Conservation (phyloP, 164 flowering plant genomes). For the Stephania cephalantha region DNA sequence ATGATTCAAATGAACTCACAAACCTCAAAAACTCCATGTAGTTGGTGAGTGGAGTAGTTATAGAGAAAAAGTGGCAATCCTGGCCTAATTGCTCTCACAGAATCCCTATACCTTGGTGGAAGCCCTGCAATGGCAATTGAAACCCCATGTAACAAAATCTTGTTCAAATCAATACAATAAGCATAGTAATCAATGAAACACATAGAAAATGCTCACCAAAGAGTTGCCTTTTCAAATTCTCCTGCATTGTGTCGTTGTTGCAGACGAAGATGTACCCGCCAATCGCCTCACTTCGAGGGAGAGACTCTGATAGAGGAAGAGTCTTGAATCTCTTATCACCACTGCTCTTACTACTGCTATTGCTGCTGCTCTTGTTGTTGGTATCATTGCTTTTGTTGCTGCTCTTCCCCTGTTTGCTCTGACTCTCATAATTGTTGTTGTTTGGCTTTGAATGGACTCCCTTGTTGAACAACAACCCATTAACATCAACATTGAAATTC, state of each 20-base stretch:
- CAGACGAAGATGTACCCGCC: slow-evolving; percentile 97
- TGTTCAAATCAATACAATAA: background rate
- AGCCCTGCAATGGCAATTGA: slow-evolving; percentile 38
- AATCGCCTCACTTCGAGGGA: slow-evolving; percentile 74
- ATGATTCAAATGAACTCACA: slow-evolving; percentile 5
- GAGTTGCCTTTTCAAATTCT: slow-evolving; percentile 81
- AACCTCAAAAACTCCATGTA: slow-evolving; percentile 96
- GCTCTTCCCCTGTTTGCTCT: slow-evolving; percentile 43
- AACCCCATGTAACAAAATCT: background rate
- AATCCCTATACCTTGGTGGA: slow-evolving; percentile 90
- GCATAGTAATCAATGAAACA: background rate
- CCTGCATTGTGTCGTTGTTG: slow-evolving; percentile 95
- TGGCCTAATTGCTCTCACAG: slow-evolving; percentile 89
- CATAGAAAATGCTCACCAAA: slow-evolving; percentile 47
- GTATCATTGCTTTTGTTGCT: slow-evolving; percentile 15
- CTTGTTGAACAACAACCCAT: slow-evolving; percentile 69
- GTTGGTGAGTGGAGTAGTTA: slow-evolving; percentile 98
- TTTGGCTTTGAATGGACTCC: slow-evolving; percentile 37
- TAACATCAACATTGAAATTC: slow-evolving; percentile 17
- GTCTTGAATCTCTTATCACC: slow-evolving; percentile 91
- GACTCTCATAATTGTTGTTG: slow-evolving; percentile 23
- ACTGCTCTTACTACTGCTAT: slow-evolving; percentile 22
- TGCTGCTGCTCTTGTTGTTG: slow-evolving; percentile 18
- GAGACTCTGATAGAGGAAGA: slow-evolving; percentile 76
- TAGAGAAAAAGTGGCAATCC: slow-evolving; percentile 96